Evolutionary conservation across 352 stramenopile species (phyloP).

Genomic region (Phytophthora tubulina): DNA sequence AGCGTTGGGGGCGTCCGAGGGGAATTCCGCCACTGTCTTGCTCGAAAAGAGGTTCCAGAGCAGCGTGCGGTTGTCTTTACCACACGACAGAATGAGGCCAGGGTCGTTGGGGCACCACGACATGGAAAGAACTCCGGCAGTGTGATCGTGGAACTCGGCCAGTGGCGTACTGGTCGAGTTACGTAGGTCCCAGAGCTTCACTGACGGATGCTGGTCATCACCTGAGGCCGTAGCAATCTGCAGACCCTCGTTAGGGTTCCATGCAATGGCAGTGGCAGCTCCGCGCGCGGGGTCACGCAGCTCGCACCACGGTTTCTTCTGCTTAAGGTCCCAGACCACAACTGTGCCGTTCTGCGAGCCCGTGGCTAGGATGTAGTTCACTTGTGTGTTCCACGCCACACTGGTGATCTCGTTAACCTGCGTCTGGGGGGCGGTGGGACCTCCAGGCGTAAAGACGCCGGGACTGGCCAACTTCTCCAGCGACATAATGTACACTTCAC

Average conservation of each 20-base stretch:
- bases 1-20: slow-evolving; percentile 67
- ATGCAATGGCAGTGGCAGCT: slow-evolving; percentile 94
- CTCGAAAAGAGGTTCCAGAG: slow-evolving; percentile 98
- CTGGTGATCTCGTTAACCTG: slow-evolving; percentile 90
- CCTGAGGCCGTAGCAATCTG: slow-evolving; percentile 97
- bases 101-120: slow-evolving; percentile 98
- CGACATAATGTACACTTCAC: slow-evolving; percentile 96
- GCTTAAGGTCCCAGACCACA: slow-evolving; percentile 98
- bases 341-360: slow-evolving; percentile 94
- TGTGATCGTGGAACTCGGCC: slow-evolving; percentile 96
- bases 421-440: slow-evolving; percentile 61
- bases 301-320: slow-evolving; percentile 99
- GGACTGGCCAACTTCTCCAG: slow-evolving; percentile 92
- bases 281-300: slow-evolving; percentile 91
- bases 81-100: slow-evolving; percentile 93
- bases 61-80: slow-evolving; percentile 98
- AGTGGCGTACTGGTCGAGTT: slow-evolving; percentile 97
- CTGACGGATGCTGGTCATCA: slow-evolving; percentile 95
- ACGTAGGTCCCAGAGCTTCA: slow-evolving; percentile 99
- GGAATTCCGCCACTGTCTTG: slow-evolving; percentile 95
- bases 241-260: slow-evolving; percentile 98
- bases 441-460: slow-evolving; percentile 91
- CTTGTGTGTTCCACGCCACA: slow-evolving; percentile 98
- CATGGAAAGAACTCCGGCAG: slow-evolving; percentile 95
- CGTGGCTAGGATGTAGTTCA: slow-evolving; percentile 98